These are phyloP conservation scores for Ascochyta viciae-villosae DNA, from an alignment of 2,329 filamentous ascomycete genomes.

Conservation along the genomic window DNA sequence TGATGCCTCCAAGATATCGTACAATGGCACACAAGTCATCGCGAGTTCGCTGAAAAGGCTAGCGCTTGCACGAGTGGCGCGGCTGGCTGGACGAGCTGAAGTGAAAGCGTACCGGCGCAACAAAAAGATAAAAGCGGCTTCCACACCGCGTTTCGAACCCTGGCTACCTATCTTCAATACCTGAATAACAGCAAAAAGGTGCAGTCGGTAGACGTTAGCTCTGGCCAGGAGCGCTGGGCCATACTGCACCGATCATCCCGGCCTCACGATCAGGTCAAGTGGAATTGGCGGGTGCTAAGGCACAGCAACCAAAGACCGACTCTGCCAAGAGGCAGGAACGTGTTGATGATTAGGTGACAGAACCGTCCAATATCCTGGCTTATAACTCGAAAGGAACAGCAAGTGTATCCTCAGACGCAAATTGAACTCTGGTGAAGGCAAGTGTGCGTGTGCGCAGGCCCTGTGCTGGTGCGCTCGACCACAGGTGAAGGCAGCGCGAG, in stretches of 20 bases:
- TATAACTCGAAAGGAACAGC: background rate
- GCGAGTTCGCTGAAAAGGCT: background rate
- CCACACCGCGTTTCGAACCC: slow-evolving; percentile 2
- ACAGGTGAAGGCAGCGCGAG: slow-evolving; percentile 1
- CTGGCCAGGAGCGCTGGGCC: slow-evolving; percentile 13
- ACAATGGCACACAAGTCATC: too few species aligned
- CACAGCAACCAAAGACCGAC: slow-evolving; percentile 7
- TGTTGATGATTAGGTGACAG: background rate
- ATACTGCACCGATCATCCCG: background rate
- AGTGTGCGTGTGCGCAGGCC: background rate
- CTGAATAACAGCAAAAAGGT: background rate
- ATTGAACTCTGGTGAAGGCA: background rate
- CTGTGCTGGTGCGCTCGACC: background rate
- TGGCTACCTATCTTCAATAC: background rate
- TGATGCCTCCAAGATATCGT: too few species aligned
- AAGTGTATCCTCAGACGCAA: background rate
- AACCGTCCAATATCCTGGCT: background rate
- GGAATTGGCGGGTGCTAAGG: background rate
- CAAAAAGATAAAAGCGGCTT: background rate
- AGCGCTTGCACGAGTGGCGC: background rate
- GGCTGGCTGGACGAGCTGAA: background rate
- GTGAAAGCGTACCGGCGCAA: background rate
- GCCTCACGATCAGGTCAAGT: background rate
- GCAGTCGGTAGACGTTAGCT: slow-evolving; percentile 5
- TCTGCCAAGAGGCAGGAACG: slow-evolving; percentile 4